Evolutionary conservation across 768 basidiomycete species (phyloP).

Genomic region (Cystobasidium tubakii): DNA sequence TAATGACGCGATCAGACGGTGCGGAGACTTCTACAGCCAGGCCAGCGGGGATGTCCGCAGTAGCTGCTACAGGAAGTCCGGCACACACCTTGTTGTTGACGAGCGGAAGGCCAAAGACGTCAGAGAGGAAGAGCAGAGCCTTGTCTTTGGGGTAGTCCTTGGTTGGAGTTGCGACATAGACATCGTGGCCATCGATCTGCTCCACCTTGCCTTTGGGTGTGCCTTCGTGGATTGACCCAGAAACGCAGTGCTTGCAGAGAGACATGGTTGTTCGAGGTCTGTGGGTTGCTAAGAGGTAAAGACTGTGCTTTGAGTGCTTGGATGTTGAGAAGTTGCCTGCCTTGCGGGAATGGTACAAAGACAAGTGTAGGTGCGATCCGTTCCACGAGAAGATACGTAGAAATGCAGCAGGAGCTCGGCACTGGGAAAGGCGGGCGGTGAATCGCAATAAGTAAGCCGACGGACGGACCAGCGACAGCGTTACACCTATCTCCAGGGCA

Average conservation of each 20-base stretch:
- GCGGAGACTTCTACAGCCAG: background rate
- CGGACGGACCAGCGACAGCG: too few species aligned
- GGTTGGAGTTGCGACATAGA: constrained; percentile 18
- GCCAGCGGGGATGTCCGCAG: background rate
- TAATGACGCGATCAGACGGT: background rate
- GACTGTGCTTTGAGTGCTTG: background rate
- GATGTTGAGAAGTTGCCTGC: background rate
- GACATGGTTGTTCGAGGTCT: background rate
- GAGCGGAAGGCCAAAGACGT: constrained; percentile 20
- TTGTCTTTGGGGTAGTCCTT: constrained; percentile 26
- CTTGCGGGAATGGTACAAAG: background rate
- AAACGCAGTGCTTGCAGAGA: constrained; percentile 19
- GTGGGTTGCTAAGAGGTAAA: background rate
- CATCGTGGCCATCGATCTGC: constrained; percentile 29
- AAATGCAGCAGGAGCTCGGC: too few species aligned
- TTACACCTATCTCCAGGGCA: too few species aligned
- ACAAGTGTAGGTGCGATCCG: background rate
- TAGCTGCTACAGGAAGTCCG: background rate
- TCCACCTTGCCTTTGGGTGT: constrained; percentile 16
- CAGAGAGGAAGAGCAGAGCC: constrained; percentile 17
- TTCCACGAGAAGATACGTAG: background rate
- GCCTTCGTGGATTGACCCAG: constrained; percentile 12
- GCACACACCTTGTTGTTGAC: constrained; percentile 19
- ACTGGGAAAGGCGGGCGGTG: too few species aligned
- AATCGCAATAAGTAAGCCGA: too few species aligned